Evolutionary conservation across 169 alveolate genomes (phyloP).

Genomic region (Cryptosporidium meleagridis): DNA sequence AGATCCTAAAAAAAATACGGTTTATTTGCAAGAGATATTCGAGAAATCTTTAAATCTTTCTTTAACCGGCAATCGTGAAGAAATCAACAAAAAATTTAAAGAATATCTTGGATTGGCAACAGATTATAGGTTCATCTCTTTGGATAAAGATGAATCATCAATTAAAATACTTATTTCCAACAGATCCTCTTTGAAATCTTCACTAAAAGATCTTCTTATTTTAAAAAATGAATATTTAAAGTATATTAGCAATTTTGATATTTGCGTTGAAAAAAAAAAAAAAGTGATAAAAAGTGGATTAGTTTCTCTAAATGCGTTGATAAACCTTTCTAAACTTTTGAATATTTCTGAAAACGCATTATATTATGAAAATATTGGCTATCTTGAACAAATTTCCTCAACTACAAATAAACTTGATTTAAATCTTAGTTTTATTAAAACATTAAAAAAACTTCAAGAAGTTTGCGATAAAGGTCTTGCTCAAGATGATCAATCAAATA

Average conservation of each 20-base stretch:
- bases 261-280: slow-evolving; percentile 27
- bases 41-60: slow-evolving; percentile 22
- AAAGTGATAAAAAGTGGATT: slow-evolving; percentile 13
- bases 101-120: slow-evolving; percentile 20
- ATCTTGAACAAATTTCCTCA: not conserved
- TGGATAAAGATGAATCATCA: slow-evolving; percentile 2
- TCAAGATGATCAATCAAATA: not conserved
- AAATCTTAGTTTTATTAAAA: slow-evolving; percentile 1
- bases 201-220: slow-evolving; percentile 9
- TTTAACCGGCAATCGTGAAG: not conserved
- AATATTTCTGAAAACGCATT: not conserved
- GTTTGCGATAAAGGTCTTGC: slow-evolving; percentile 25
- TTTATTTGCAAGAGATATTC: slow-evolving; percentile 17
- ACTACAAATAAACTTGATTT: not conserved
- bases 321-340: not conserved
- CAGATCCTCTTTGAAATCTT: not conserved
- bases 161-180: slow-evolving; percentile 4
- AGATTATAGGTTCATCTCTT: slow-evolving; percentile 3
- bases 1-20: not conserved
- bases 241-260: not conserved
- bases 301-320: slow-evolving; percentile 9
- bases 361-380: not conserved
- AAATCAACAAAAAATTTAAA: not conserved
- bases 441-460: slow-evolving; percentile 27
- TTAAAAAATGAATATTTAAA: slow-evolving; percentile 23